Base-by-base conservation (phyloP, 345 rosid species). In the Lepidium sativum region DNA sequence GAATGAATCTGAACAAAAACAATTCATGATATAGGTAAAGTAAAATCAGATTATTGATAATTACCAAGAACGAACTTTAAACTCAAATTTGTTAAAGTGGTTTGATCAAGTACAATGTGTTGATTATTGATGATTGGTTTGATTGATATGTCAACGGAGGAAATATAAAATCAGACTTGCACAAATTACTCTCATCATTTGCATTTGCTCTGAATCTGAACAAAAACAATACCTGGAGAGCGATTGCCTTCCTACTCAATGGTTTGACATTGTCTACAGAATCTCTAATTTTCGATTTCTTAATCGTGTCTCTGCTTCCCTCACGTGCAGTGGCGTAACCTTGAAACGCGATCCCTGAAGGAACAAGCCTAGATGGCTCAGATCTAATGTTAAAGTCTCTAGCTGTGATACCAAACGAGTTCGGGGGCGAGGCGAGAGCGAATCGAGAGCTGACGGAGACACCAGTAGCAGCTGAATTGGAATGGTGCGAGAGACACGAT, bases 191-290 rank as follows among this genome's bases (percentile, higher is more conserved):
- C 13, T 23, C 67, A 41, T 41, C 15, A 32, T 38, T 2, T 38
- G 15, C 20, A 29, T 14, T 50, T 41, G 14, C 37, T 29, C 31
- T 9, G n/a, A n/a, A n/a, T n/a, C n/a, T n/a, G n/a, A n/a, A n/a
- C n/a, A n/a, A 8, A 33, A 18, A 16, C 57, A 20, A 16, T 31
- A 91, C 98, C 90, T 92, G 97, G 38, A 87, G 85, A 13, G 55
- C 49, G 38, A 92, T 87, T 12, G 82, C 87, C 42, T 49, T 85
- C 20, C 56, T 53, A 41, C 80, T 83, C 83, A 84, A 68, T 59
- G 97, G 77, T 20, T 81, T 43, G 7, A 85, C 78, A 16, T 81
- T 88, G 69, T 80, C 92, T 17, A 60, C 58, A 49, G 90, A 71
- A 70, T 78, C 82, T 27, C 78, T 81, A 3, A 86, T 70, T 65